Evolutionary conservation across 352 stramenopile genomes (phyloP), one percentile per base, ranked within the genome.

Genomic region (Pythium rhizo-oryzae): DNA sequence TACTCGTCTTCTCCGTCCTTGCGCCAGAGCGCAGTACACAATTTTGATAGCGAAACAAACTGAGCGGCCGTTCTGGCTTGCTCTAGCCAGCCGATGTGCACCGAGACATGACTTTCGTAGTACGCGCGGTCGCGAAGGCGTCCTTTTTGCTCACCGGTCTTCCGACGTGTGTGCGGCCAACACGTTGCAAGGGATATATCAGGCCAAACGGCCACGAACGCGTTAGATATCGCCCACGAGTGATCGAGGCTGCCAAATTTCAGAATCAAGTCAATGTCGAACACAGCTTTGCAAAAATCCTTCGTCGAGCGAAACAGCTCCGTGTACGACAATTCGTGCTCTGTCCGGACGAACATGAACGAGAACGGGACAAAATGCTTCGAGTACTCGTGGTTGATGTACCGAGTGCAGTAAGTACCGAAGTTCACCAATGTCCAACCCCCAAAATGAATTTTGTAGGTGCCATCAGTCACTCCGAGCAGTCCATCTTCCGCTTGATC

Each of bases 281-380:
- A 76, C 25, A 79, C 25, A 3, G 11, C 6, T 30, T 37, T 49
- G 19, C 41, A 44, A 18, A 57, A 74, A 8, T 46, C 39, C n/a
- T n/a, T 6, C 23, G 65, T 64, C 8, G 50, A 23, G 23, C 2
- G 8, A 49, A 74, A 76, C 19, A 79, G 58, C 28, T 64, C 65
- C 4, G 23, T 8, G 12, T 76, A 72, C 12, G 65, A 58, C 19
- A 41, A 39, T n/a, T 65, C 33, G 46, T 74, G 61, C 19, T 75
- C 58, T 0, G 65, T 74, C 0, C 54, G 49, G 0, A 76, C 69
- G 39, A 79, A 74, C 53, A 76, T 68, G 33, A 70, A 76, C 18
- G 30, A 47, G 49, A 53, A 74, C 8, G 69, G 69, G 0, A 76
- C 65, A 52, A 64, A 76, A 9, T 62, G 72, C 63, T 79, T 79